Conservation (phyloP, 768 basidiomycete genomes). For the Russula brevipes region DNA sequence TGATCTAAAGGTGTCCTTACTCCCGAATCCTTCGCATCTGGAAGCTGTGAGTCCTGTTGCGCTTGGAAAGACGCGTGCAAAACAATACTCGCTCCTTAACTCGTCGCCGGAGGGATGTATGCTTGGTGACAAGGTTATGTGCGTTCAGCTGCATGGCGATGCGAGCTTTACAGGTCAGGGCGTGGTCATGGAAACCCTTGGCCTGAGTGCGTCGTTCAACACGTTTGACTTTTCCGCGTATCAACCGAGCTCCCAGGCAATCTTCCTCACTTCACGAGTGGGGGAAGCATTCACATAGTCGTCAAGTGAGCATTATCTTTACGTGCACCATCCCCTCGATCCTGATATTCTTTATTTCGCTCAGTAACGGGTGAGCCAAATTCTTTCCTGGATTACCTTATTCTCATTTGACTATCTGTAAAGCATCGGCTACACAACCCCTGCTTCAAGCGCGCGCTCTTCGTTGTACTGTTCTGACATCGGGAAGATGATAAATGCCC, state of each 20-base stretch:
- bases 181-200: constrained; percentile 81
- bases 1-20: constrained; percentile 62
- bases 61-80: constrained; percentile 83
- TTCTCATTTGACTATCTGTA: constrained; percentile 12
- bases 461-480: constrained; percentile 85
- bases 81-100: constrained; percentile 79
- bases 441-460: constrained; percentile 76
- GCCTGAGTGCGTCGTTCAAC: constrained; percentile 53
- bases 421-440: constrained; percentile 91
- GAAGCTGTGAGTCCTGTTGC: constrained; percentile 89
- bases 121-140: constrained; percentile 71
- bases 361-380: constrained; percentile 32
- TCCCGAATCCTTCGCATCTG: constrained; percentile 77
- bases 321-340: background rate
- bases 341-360: constrained; percentile 6
- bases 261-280: constrained; percentile 86
- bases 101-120: constrained; percentile 42
- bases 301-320: constrained; percentile 61
- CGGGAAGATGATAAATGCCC: constrained; percentile 87
- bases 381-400: background rate
- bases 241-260: constrained; percentile 46
- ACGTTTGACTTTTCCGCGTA: background rate
- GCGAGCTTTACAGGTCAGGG: constrained; percentile 91
- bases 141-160: constrained; percentile 88
- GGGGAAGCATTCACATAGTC: constrained; percentile 85